These are phyloP conservation scores for Dendrocalamus latiflorus DNA, from an alignment of 202 grass and related monocot species.

Conservation along the genomic window DNA sequence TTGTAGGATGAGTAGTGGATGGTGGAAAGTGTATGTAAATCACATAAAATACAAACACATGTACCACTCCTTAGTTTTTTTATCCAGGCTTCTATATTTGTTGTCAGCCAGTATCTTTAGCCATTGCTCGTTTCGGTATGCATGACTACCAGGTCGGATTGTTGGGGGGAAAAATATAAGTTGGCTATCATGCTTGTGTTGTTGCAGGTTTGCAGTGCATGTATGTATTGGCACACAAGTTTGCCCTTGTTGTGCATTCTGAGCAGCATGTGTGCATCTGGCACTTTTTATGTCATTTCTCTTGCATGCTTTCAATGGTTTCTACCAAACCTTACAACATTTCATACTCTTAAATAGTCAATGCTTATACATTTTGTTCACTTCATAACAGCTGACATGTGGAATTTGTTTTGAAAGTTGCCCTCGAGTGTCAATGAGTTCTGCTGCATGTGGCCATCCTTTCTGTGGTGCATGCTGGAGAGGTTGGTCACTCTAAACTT, in stretches of 20 bases:
- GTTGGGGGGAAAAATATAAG: neutral
- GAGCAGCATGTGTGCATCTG: neutral
- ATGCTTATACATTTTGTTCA: slow-evolving; percentile 22
- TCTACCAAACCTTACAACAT: neutral
- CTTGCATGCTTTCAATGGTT: neutral
- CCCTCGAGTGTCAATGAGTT: slow-evolving; percentile 53
- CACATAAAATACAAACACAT: neutral
- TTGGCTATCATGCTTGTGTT: neutral
- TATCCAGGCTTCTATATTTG: neutral
- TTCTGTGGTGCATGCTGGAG: slow-evolving; percentile 88
- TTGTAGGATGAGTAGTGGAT: neutral
- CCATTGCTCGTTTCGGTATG: neutral
- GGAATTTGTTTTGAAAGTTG: slow-evolving; percentile 97
- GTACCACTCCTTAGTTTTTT: neutral
- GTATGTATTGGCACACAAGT: neutral
- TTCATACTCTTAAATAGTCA: neutral
- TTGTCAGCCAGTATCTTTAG: neutral
- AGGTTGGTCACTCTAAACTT: slow-evolving; percentile 49
- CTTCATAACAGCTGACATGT: slow-evolving; percentile 71
- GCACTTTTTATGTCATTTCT: neutral
- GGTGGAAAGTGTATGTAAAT: too few species aligned
- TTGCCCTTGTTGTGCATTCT: neutral
- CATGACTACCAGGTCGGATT: neutral
- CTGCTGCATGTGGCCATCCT: slow-evolving; percentile 87
- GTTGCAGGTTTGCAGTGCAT: neutral